Evolutionary conservation across 1,284 basidiomycete genomes (phyloP), one percentile per base, ranked within the genome.

Genomic region (Naganishia liquefaciens): DNA sequence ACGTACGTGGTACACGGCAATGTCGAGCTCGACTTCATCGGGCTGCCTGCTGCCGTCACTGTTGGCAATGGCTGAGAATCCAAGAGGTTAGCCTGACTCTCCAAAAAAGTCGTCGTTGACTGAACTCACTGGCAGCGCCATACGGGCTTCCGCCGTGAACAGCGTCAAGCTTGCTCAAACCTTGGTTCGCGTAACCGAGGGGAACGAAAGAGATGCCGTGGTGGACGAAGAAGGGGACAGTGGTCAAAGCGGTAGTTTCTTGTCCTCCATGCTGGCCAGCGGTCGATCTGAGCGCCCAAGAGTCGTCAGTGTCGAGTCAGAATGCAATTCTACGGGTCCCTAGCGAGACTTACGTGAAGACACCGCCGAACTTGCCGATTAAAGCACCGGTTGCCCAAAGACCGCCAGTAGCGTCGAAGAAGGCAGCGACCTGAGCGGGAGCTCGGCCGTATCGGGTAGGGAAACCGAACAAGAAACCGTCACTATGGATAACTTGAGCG

Each of bases 121-220:
- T 30, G 27, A 9, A 30, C 54, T 57, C 28, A 57, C 54, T 88
- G 37, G 88, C 88, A 37, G 88, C 86, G 69, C 88, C 88, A 69
- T 74, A 82, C n/a, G 81, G 73, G 7, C 78, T 73, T 84, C 88
- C 88, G 73, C 90, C 91, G 73, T 85, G 88, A 61, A 88, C 82
- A 76, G 87, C 85, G 17, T 73, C 76, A 58, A 89, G 64, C 79
- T 85, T 84, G 43, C 84, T 78, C 68, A 91, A 75, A 73, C 86
- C 83, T 1, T 79, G 73, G 67, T 82, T 74, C 50, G 83, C 81
- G 81, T 91, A 93, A 17, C 90, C 91, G 64, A 91, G 81, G 28
- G 89, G 88, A 10, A 90, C 87, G 72, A 80, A 89, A 75, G 85
- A 81, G 70, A 91, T 83, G 40, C 90, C 90, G 74, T 92, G 91